These are phyloP conservation scores for Cryptococcus hybrid DNA, from an alignment of 1,284 basidiomycete genomes.

Conservation along the genomic window DNA sequence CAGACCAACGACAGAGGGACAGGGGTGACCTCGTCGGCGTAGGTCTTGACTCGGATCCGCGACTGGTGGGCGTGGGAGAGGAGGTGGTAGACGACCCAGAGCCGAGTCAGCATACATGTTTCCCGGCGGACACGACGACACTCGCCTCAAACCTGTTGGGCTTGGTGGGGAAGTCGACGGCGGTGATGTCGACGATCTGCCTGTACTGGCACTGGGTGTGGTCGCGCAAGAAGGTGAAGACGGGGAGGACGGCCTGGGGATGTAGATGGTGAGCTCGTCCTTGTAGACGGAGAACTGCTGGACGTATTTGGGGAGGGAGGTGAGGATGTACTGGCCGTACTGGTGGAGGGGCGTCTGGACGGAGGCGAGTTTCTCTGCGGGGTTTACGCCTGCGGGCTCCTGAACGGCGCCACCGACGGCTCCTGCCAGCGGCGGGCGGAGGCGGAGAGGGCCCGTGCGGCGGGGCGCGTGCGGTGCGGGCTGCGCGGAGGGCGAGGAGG, in stretches of 20 bases:
- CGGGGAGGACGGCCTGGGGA: constrained; percentile 69
- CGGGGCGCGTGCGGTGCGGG: constrained; percentile 6
- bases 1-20: constrained; percentile 75
- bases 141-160: constrained; percentile 84
- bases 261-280: constrained; percentile 83
- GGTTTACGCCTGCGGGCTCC: constrained; percentile 83
- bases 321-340: constrained; percentile 85
- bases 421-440: constrained; percentile 22
- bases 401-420: constrained; percentile 69
- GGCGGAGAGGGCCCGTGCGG: constrained; percentile 28
- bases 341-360: constrained; percentile 75
- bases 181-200: constrained; percentile 87
- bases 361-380: constrained; percentile 65
- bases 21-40: constrained; percentile 91
- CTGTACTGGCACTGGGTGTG: constrained; percentile 97
- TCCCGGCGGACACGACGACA: background rate
- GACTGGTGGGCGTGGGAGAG: constrained; percentile 70
- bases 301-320: constrained; percentile 89
- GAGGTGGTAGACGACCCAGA: constrained; percentile 83
- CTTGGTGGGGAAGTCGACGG: constrained; percentile 91
- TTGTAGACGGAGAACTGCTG: constrained; percentile 98
- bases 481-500: constrained; percentile 22
- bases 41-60: constrained; percentile 96
- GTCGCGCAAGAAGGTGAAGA: constrained; percentile 91
- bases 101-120: background rate